Percentiles rank a stretch among this genome's conserved stretches.
phyloP scores from a whole-genome alignment of 495 filamentous ascomycete species.

The Penicillium angulare region DNA sequence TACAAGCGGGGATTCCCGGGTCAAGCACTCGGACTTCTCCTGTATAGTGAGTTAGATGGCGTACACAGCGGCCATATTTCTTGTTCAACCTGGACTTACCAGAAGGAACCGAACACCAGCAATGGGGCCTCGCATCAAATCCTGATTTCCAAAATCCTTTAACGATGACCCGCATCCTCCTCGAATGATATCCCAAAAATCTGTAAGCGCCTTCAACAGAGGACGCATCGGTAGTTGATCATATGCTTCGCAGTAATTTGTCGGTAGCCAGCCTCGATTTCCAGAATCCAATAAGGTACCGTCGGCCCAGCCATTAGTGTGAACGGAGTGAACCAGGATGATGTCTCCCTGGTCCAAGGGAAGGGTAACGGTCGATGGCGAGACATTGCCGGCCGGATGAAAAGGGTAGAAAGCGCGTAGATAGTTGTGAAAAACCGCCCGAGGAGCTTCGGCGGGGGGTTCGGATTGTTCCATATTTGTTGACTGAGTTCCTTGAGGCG shows the following conservation, averaged over 20 bases:
- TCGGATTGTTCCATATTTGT: slow-evolving; percentile 46
- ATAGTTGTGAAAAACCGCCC: slow-evolving; percentile 86
- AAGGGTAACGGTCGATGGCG: slow-evolving; percentile 75
- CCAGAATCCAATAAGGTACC: slow-evolving; percentile 90
- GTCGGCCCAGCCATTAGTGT: slow-evolving; percentile 98
- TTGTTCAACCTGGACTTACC: slow-evolving; percentile 51
- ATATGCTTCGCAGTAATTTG: slow-evolving; percentile 97
- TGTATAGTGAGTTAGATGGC: slow-evolving; percentile 28
- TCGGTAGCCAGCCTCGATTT: slow-evolving; percentile 92
- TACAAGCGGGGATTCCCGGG: slow-evolving; percentile 72
- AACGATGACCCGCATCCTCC: slow-evolving; percentile 62
- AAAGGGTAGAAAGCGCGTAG: slow-evolving; percentile 96
- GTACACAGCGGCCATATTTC: background rate
- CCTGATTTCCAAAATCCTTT: slow-evolving; percentile 77
- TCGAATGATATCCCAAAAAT: slow-evolving; percentile 90
- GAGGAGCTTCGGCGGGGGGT: slow-evolving; percentile 39
- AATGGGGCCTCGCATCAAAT: slow-evolving; percentile 88
- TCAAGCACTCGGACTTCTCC: slow-evolving; percentile 88
- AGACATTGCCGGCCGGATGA: slow-evolving; percentile 71
- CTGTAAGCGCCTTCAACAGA: slow-evolving; percentile 80
- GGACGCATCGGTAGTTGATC: slow-evolving; percentile 81
- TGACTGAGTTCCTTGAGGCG: slow-evolving; percentile 59
- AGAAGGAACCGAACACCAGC: slow-evolving; percentile 88
- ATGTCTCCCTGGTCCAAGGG: slow-evolving; percentile 88
- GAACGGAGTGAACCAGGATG: slow-evolving; percentile 92